Evolutionary conservation across 495 filamentous ascomycete genomes (phyloP), one percentile per base, ranked within the genome.

Genomic region (Penicillium paradoxum): DNA sequence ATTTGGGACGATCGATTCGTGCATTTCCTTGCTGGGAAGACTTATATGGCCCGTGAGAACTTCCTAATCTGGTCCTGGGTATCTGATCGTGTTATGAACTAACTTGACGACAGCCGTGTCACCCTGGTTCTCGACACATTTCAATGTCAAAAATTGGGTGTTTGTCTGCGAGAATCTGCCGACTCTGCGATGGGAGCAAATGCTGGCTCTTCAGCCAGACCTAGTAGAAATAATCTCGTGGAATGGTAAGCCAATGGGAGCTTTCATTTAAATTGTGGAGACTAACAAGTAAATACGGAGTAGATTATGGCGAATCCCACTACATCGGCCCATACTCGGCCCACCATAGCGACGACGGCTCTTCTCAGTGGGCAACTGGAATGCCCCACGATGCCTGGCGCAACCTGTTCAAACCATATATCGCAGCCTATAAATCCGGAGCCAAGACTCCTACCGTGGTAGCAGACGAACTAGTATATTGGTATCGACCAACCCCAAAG

Each of bases 181-280:
- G 19, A 48, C 45, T 17, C 5, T 36, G 0, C 73, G 80, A 18
- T 85, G 79, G 81, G 68, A 74, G 44, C 67, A 82, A 49, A 71
- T 83, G 42, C 59, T 83, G 1, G 34, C 57, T 1, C 51, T 77
- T 9, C 52, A 69, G 14, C 80, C 81, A 3, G 58, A 65, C 11
- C 71, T 79, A 45, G 56, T 85, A 29, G 77, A 85, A 58, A 83
- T 85, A 40, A 68, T 86, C 13, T 79, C 78, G 13, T 86, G 81
- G 83, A 87, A 87, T 57, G 45, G 45, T 48, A 37, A 24, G 18
- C 17, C 10, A 22, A 8, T n/a, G n/a, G n/a, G n/a, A n/a, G n/a
- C n/a, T n/a, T n/a, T 41, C 18, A 9, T 7, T 25, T 42, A 3
- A 19, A 39, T 2, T 1, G 6, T 15, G 4, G 13, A 19, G 11